Percentiles rank a stretch among this genome's conserved stretches.
Conservation (phyloP, 225 moss, liverwort and hornwort genomes). For the Thuidium tamariscinum region DNA sequence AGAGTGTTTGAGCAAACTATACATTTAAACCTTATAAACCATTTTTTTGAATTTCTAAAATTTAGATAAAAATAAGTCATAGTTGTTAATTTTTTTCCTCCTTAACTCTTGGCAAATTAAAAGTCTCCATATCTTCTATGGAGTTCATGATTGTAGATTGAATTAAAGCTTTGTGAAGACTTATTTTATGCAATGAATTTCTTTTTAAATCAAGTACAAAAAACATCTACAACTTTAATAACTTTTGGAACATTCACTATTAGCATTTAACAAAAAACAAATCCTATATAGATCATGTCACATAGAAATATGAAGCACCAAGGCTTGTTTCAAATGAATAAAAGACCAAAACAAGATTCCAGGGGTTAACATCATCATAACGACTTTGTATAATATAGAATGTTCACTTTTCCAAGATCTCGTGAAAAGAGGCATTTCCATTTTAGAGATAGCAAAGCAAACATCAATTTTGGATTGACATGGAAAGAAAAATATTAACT, state of each 20-base stretch:
- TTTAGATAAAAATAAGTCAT: not conserved
- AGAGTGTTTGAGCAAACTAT: not conserved
- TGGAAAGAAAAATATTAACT: not conserved
- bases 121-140: not conserved
- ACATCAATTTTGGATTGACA: accelerated
- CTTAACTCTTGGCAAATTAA: accelerated
- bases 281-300: not conserved
- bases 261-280: not conserved
- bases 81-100: not conserved
- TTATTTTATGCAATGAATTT: accelerated
- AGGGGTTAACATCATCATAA: accelerated
- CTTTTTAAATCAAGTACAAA: not conserved
- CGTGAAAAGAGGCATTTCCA: not conserved
- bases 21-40: not conserved
- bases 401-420: not conserved
- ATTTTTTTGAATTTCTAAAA: not conserved
- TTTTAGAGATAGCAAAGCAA: accelerated
- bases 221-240: not conserved
- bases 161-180: not conserved
- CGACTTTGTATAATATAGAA: not conserved
- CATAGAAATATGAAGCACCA: not conserved
- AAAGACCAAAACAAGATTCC: not conserved
- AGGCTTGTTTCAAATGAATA: not conserved
- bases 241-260: not conserved
- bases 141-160: not conserved